Evolutionary conservation across 257 asterid species (phyloP), one percentile per base, ranked within the genome.

Genomic region (Nyctanthes arbortristis): DNA sequence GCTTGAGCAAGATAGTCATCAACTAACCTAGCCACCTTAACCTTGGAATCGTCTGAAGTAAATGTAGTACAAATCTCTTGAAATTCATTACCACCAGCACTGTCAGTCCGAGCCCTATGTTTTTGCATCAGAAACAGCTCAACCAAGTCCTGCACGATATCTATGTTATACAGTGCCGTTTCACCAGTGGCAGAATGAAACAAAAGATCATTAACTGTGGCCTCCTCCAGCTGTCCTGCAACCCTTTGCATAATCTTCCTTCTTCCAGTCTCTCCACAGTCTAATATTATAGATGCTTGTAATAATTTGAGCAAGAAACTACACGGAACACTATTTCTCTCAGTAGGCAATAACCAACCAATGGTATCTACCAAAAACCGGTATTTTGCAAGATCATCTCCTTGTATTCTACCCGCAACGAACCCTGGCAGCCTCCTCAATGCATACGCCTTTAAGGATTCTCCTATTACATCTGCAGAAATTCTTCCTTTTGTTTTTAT

Each of bases 1-100:
- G 91, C 96, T 81, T 89, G 93, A 25, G 88, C 88, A 69, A 91
- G 90, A 75, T 91, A 91, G 36, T 87, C 83, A 71, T 91, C 97
- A 11, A 91, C 82, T 66, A 89, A 72, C 56, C 80, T 79, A 25
- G 95, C 93, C 73, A 91, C 96, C 77, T 84, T 91, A 13, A 69
- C 65, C 80, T 84, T 89, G 14, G 97, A 78, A 33, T 80, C 82
- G 16, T 84, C 93, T 0, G 90, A 77, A 66, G 74, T 47, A 13
- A 78, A 76, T 32, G 76, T 83, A 14, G 72, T 61, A 64, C 76
- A 73, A 0, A 77, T 68, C 67, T 80, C 94, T 29, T 73, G 70
- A 59, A 79, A 84, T 65, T 82, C 88, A 33, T 66, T 56, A 67
- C 75, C 90, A 4, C 71, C 77, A 0, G 65, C 28, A 16, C 74